Percentiles rank a stretch among this genome's conserved stretches.
These are phyloP conservation scores for Hamigera avellanea DNA, from an alignment of 495 filamentous ascomycete genomes.

Conservation along the genomic window DNA sequence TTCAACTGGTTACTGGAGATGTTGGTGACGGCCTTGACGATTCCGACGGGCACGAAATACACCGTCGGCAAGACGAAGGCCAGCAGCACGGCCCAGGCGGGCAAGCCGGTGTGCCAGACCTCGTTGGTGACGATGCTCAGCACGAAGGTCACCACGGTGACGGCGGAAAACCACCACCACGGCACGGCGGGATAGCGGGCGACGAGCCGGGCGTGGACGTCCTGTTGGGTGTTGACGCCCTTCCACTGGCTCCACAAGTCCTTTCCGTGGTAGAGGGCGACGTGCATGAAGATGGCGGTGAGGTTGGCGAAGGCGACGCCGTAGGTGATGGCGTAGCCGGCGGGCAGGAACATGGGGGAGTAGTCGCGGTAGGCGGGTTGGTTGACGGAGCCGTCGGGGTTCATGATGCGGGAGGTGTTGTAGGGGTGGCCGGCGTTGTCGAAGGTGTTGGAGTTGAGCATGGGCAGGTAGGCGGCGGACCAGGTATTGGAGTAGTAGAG, in stretches of 20 bases:
- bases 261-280: constrained; percentile 52
- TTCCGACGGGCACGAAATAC: constrained; percentile 35
- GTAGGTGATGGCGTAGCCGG: constrained; percentile 43
- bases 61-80: constrained; percentile 35
- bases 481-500: constrained; percentile 58
- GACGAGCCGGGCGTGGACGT: constrained; percentile 35
- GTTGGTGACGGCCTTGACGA: constrained; percentile 54
- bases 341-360: constrained; percentile 36
- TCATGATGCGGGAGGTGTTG: constrained; percentile 33
- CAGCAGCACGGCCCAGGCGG: constrained; percentile 58
- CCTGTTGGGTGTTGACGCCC: constrained; percentile 43
- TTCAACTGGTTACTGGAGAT: constrained; percentile 56
- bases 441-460: constrained; percentile 36
- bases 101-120: constrained; percentile 52
- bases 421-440: constrained; percentile 33
- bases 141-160: constrained; percentile 39
- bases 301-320: constrained; percentile 63
- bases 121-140: constrained; percentile 52
- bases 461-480: constrained; percentile 42
- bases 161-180: constrained; percentile 31
- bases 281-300: constrained; percentile 52
- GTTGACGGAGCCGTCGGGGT: constrained; percentile 25
- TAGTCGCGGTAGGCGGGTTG: constrained; percentile 28
- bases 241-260: constrained; percentile 51
- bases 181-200: constrained; percentile 23